A percentile compares a stretch with the other conserved stretches of the same genome.
phyloP scores from a whole-genome alignment of 441 rosid species.

The Erodium trifolium region DNA sequence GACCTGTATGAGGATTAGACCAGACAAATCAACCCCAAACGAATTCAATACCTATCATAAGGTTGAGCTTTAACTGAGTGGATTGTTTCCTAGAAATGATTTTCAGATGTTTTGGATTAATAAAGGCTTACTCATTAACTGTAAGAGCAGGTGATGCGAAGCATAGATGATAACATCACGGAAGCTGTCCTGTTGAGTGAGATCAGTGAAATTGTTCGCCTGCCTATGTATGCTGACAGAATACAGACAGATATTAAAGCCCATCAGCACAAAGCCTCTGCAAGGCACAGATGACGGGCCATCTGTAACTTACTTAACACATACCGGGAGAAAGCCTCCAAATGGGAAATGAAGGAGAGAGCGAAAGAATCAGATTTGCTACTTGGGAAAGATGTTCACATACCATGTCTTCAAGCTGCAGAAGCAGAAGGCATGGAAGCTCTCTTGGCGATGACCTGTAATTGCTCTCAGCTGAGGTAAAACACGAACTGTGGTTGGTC shows the following conservation, averaged over 20 bases:
- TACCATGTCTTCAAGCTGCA: background rate
- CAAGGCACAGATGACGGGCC: constrained; percentile 39
- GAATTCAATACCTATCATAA: constrained; percentile 82
- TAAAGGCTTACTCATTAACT: constrained; percentile 16
- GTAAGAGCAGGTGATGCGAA: constrained; percentile 75
- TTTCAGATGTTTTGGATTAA: background rate
- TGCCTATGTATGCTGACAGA: constrained; percentile 98
- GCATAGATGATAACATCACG: constrained; percentile 90
- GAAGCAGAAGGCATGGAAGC: no score
- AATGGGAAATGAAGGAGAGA: background rate
- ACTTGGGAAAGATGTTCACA: background rate
- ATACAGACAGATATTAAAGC: constrained; percentile 74
- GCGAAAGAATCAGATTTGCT: background rate
- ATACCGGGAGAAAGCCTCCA: background rate
- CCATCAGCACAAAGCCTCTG: constrained; percentile 35
- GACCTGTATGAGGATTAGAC: constrained; percentile 75
- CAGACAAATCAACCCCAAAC: constrained; percentile 76
- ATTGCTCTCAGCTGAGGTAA: background rate
- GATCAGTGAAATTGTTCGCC: constrained; percentile 70
- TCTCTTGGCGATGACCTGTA: background rate
- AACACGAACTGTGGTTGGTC: background rate
- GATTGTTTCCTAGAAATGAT: background rate
- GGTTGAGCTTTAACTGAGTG: constrained; percentile 31
- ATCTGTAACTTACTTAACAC: background rate
- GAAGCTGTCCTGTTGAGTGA: constrained; percentile 77